Conservation (phyloP, 192 early-diverging fungal genomes). For the Mortierella alpina region DNA sequence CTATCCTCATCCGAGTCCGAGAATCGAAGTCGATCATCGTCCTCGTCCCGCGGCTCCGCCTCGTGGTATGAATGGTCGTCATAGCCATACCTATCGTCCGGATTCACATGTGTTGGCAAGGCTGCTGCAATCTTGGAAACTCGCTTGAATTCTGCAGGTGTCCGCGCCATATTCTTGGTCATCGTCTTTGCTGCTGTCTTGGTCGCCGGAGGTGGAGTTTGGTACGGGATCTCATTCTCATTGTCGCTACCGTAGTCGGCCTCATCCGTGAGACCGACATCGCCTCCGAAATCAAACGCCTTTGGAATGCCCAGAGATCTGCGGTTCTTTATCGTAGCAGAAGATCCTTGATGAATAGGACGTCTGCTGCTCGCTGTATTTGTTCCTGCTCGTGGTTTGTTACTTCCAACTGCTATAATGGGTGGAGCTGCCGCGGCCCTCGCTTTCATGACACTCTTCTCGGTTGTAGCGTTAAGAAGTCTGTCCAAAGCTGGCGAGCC, state of each 20-base stretch:
- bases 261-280: neutral
- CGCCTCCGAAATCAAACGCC: slow-evolving; percentile 22
- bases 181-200: neutral
- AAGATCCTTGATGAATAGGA: too few species aligned
- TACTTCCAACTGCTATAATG: neutral
- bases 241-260: neutral
- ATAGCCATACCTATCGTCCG: neutral
- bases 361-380: neutral
- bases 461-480: slow-evolving; percentile 1
- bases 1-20: slow-evolving; percentile 26
- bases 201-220: neutral
- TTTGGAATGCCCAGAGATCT: neutral
- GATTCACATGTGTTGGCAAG: neutral
- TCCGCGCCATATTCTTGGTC: neutral
- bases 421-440: neutral
- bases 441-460: slow-evolving; percentile 18
- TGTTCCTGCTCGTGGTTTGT: neutral
- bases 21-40: slow-evolving; percentile 11
- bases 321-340: neutral
- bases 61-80: slow-evolving; percentile 10
- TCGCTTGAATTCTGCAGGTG: slow-evolving; percentile 11
- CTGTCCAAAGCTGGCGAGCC: slow-evolving; percentile 28
- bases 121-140: neutral
- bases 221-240: neutral
- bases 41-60: neutral